Conservation (phyloP, 768 basidiomycete genomes). For the Termitomyces eurrhizus region DNA sequence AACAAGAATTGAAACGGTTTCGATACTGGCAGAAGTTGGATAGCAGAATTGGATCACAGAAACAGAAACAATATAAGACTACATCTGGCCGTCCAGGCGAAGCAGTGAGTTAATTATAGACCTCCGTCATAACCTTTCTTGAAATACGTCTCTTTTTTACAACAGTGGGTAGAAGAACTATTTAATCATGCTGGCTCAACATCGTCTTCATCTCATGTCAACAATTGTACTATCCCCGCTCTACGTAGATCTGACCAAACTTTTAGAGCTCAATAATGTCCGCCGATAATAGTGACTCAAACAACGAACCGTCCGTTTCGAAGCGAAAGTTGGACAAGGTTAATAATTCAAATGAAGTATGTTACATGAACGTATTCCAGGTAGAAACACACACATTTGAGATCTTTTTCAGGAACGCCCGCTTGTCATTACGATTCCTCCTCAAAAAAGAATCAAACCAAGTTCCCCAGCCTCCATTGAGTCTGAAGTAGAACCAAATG, state of each 20-base stretch:
- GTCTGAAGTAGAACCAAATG: not conserved
- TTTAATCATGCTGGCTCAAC: not conserved
- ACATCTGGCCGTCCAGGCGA: not conserved
- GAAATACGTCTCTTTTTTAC: not conserved
- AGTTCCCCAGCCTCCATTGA: no score
- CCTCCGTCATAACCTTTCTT: not conserved
- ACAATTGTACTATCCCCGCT: no score
- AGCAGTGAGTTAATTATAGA: not conserved
- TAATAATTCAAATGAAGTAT: slow-evolving; percentile 9
- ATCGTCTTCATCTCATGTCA: not conserved
- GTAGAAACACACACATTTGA: not conserved
- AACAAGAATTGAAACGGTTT: slow-evolving; percentile 26
- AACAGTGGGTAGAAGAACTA: not conserved
- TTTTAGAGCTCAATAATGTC: not conserved
- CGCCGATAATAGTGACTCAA: slow-evolving; percentile 1
- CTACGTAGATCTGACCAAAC: not conserved
- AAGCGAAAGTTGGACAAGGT: slow-evolving; percentile 3
- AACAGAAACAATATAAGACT: not conserved
- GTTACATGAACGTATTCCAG: not conserved
- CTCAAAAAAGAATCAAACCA: not conserved
- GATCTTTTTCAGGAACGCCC: slow-evolving; percentile 1
- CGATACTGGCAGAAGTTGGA: not conserved
- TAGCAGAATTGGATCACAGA: no score
- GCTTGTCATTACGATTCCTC: slow-evolving; percentile 4
- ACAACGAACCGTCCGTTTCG: not conserved